These are phyloP conservation scores for Mortierella sp. DNA, from an alignment of 371 early-diverging fungal genomes.

Conservation along the genomic window DNA sequence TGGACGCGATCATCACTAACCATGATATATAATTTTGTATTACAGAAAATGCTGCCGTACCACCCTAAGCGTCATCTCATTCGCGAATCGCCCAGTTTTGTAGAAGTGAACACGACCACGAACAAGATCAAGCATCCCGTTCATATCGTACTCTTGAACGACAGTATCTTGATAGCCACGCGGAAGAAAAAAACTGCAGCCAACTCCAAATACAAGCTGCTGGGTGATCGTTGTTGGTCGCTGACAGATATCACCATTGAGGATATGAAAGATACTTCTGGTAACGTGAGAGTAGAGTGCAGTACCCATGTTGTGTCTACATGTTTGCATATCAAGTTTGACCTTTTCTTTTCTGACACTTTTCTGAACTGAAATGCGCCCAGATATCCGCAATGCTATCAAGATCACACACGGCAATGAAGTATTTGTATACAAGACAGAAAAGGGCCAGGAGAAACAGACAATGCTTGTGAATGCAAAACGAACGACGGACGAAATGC, in stretches of 20 bases:
- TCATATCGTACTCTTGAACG: slow-evolving; percentile 83
- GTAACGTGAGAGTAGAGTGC: slow-evolving; percentile 45
- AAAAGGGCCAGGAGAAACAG: slow-evolving; percentile 78
- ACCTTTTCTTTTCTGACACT: not conserved
- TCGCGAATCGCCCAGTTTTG: slow-evolving; percentile 79
- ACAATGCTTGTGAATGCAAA: slow-evolving; percentile 73
- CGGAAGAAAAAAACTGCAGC: slow-evolving; percentile 78
- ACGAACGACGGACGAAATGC: slow-evolving; percentile 71
- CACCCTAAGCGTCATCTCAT: slow-evolving; percentile 81
- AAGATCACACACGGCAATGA: slow-evolving; percentile 81
- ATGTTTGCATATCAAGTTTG: too few relatives aligned
- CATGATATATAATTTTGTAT: not conserved
- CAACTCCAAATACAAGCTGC: slow-evolving; percentile 72
- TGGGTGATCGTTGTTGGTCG: slow-evolving; percentile 83
- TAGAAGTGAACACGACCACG: slow-evolving; percentile 82
- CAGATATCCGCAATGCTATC: slow-evolving; percentile 65
- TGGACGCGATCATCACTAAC: too few relatives aligned
- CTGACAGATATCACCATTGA: slow-evolving; percentile 80
- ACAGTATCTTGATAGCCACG: slow-evolving; percentile 80
- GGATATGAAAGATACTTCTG: slow-evolving; percentile 83
- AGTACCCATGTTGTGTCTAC: too few relatives aligned
- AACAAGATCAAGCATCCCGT: slow-evolving; percentile 80
- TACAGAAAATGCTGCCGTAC: slow-evolving; percentile 78
- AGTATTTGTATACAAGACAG: slow-evolving; percentile 77
- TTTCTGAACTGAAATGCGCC: not conserved